Conservation (phyloP, 169 alveolate species). For the Cryptosporidium tyzzeri region DNA sequence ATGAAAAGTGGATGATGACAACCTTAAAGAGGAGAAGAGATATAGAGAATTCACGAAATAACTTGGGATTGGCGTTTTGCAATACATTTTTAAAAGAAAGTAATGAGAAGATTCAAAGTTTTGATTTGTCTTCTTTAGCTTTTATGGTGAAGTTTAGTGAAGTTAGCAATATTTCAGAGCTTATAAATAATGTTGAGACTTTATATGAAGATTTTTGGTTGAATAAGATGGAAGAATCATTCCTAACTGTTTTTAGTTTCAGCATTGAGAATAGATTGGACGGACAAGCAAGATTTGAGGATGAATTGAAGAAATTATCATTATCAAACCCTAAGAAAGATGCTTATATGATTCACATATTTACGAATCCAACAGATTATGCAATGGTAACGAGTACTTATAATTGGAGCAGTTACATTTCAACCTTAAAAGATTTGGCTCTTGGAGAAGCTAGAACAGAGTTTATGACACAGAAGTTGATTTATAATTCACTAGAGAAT, state of each 20-base stretch:
- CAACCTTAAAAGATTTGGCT: slow-evolving; percentile 22
- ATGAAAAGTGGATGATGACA: slow-evolving; percentile 20
- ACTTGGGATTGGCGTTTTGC: slow-evolving; percentile 22
- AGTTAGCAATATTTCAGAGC: neutral
- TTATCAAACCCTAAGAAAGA: slow-evolving; percentile 14
- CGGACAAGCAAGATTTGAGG: neutral
- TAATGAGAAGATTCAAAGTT: neutral
- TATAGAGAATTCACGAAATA: slow-evolving; percentile 35
- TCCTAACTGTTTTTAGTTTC: slow-evolving; percentile 32
- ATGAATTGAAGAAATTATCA: neutral
- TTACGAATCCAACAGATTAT: slow-evolving; percentile 18
- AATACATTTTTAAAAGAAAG: slow-evolving; percentile 2
- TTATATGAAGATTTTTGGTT: slow-evolving; percentile 26
- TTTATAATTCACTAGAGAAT: slow-evolving; percentile 1
- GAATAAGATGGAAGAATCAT: slow-evolving; percentile 21
- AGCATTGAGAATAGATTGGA: slow-evolving; percentile 6
- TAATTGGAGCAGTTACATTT: slow-evolving; percentile 39
- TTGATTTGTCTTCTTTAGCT: slow-evolving; percentile 27
- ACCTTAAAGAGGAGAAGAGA: slow-evolving; percentile 52
- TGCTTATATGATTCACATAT: slow-evolving; percentile 39
- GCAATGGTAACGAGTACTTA: slow-evolving; percentile 30
- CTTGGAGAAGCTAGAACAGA: slow-evolving; percentile 4
- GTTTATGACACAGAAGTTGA: slow-evolving; percentile 17
- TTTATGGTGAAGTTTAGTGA: slow-evolving; percentile 21
- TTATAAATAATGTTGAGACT: slow-evolving; percentile 4